These are phyloP conservation scores for Plasmodium relictum DNA, from an alignment of 169 alveolate species.

Conservation along the genomic window DNA sequence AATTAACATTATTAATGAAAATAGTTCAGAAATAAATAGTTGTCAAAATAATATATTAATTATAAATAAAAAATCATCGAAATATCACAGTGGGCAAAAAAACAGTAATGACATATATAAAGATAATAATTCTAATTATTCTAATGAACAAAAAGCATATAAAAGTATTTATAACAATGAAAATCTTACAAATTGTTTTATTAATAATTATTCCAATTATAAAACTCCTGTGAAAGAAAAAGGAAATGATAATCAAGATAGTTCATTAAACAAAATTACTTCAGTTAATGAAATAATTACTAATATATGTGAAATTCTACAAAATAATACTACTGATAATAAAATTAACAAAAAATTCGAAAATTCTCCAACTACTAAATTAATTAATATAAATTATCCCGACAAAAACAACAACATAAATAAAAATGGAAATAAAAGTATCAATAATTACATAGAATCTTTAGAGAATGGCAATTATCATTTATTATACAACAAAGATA, in stretches of 20 bases:
- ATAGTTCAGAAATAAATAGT: too few relatives aligned
- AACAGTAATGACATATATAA: neutral
- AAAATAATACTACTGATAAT: constrained; percentile 2
- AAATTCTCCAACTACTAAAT: neutral
- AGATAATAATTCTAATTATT: neutral
- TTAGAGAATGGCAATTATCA: neutral
- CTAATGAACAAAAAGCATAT: neutral
- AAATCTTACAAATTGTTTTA: neutral
- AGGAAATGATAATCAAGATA: constrained; percentile 10
- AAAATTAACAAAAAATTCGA: constrained; percentile 18
- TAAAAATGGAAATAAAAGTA: neutral
- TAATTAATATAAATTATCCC: constrained; percentile 23
- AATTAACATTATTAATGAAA: too few relatives aligned
- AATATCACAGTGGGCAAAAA: neutral
- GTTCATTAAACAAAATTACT: neutral
- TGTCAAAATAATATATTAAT: too few relatives aligned
- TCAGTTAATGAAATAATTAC: neutral
- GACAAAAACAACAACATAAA: neutral
- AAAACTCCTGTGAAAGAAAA: neutral
- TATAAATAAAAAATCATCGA: too few relatives aligned
- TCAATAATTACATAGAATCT: too few relatives aligned
- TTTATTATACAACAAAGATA: neutral
- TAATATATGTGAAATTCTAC: constrained; percentile 8
- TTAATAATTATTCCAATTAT: neutral
- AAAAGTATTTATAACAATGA: constrained; percentile 2